Base-by-base conservation (phyloP, 345 rosid species). In the Citrus trifoliata region DNA sequence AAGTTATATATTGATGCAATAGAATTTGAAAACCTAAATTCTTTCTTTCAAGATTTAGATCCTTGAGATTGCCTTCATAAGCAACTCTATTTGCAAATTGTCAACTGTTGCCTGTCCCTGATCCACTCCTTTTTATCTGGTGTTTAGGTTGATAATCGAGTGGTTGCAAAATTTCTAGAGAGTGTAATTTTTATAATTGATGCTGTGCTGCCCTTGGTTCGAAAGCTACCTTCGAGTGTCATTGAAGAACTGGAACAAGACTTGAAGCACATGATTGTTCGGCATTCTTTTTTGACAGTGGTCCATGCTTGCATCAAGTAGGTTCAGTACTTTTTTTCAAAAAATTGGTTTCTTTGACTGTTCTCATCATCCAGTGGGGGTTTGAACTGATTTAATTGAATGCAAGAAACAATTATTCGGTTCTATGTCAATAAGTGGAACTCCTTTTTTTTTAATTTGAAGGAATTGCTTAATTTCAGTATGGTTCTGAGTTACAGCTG, bases 231-330 rank as follows among this genome's bases (percentile, higher is more conserved):
- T 67, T 85, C 66, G 48, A 88, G 78, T 87, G 88, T 96, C 73
- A 81, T 82, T 60, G 99, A 96, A 83, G 99, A 96, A 88, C 91
- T 96, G 73, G 93, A 92, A 81, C 99, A 94, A 88, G 99, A 96
- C 84, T 86, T 96, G 90, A 96, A 90, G 89, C 87, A 94, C 74
- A 96, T 93, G 98, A 93, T 96, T 70, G 92, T 91, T 80, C 97
- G 95, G 6, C 97, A 94, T 88, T 90, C 99, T 25, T 96, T 96
- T 87, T 85, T 96, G 86, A 90, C 98, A 32, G 99, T 96, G 80
- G 99, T 94, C 80, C 99, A 96, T 85, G 98, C 99, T 70, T 93
- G 98, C 88, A 88, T 96, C 84, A 94, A 90, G 99, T 96, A 93
- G 85, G 67, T 82, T 81, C 40, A 55, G 32, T 79, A 73, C 76